Evolutionary conservation across 202 grass and related monocot species (phyloP).

Genomic region (Brachypodium distachyon): DNA sequence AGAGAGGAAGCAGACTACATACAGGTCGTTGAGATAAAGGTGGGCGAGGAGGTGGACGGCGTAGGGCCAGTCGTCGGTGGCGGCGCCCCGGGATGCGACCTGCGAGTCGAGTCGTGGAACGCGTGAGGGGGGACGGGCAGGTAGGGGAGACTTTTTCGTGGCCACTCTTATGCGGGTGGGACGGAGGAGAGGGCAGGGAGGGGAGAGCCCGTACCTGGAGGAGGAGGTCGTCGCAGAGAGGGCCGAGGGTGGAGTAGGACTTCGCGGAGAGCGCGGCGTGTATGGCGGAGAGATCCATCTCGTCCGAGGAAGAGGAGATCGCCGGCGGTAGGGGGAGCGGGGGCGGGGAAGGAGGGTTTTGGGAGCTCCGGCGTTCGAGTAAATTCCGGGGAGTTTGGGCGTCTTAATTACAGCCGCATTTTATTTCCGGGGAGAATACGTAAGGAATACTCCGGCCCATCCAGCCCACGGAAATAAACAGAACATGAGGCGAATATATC

Average conservation of each 20-base stretch:
- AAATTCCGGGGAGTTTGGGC: background rate
- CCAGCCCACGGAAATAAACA: too few relatives aligned
- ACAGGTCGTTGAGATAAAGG: conserved; percentile 75
- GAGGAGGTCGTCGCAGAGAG: conserved; percentile 72
- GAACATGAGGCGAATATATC: too few relatives aligned
- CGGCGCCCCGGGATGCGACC: conserved; percentile 44
- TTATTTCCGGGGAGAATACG: background rate
- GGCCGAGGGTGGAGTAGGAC: conserved; percentile 45
- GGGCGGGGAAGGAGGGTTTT: background rate
- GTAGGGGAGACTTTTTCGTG: background rate
- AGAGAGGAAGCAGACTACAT: background rate
- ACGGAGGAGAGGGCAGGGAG: background rate
- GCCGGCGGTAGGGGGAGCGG: background rate
- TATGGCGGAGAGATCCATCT: conserved; percentile 73
- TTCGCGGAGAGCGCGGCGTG: conserved; percentile 43
- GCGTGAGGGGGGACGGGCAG: background rate
- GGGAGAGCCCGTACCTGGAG: conserved; percentile 26
- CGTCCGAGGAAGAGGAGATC: background rate
- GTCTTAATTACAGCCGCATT: background rate
- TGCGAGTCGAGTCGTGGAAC: background rate
- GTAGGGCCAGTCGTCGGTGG: conserved; percentile 81
- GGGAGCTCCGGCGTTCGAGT: background rate
- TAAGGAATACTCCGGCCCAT: background rate
- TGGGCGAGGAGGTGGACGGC: conserved; percentile 77
- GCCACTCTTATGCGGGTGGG: background rate